A percentile compares a stretch with the other conserved stretches of the same genome.
Evolutionary conservation across 345 rosid genomes (phyloP).

Genomic region (Ceriops tagal): DNA sequence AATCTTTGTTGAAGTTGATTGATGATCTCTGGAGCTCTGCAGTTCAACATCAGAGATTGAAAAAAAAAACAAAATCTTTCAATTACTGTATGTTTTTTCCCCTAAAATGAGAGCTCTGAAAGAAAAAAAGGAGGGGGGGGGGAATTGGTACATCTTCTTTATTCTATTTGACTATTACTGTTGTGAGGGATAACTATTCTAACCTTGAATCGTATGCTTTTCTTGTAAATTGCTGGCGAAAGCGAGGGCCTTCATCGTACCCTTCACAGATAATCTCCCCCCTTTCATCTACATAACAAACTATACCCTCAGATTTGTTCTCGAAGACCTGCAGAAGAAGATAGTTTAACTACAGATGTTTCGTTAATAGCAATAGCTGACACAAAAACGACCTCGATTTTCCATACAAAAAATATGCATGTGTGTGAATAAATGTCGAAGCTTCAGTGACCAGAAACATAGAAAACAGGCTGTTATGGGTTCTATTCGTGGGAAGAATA

Average conservation of each 20-base stretch:
- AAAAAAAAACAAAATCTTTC: not conserved
- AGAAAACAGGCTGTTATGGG: not conserved
- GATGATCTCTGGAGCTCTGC: slow-evolving; percentile 74
- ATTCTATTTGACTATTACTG: no score
- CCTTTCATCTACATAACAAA: slow-evolving; percentile 64
- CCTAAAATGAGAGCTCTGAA: not conserved
- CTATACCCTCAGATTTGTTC: slow-evolving; percentile 63
- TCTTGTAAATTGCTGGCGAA: slow-evolving; percentile 34
- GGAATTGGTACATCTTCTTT: no score
- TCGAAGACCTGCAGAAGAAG: slow-evolving; percentile 58
- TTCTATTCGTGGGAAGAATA: slow-evolving; percentile 8
- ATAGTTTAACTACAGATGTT: no score
- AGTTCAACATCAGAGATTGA: not conserved
- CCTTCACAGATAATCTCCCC: slow-evolving; percentile 96
- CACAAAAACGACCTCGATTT: no score
- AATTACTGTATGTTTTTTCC: not conserved
- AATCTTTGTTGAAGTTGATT: slow-evolving; percentile 61
- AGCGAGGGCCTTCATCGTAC: slow-evolving; percentile 94
- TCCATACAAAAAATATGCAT: no score
- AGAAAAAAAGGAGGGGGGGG: no score
- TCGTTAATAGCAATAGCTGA: no score
- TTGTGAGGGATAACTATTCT: not conserved
- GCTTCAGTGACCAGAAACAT: not conserved
- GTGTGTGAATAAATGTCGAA: not conserved
- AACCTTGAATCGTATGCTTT: slow-evolving; percentile 56